Percentiles rank a stretch among this genome's conserved stretches.
Evolutionary conservation across 2,329 filamentous ascomycete genomes (phyloP).

Genomic region (Paecilomyces dactylethromorphus): DNA sequence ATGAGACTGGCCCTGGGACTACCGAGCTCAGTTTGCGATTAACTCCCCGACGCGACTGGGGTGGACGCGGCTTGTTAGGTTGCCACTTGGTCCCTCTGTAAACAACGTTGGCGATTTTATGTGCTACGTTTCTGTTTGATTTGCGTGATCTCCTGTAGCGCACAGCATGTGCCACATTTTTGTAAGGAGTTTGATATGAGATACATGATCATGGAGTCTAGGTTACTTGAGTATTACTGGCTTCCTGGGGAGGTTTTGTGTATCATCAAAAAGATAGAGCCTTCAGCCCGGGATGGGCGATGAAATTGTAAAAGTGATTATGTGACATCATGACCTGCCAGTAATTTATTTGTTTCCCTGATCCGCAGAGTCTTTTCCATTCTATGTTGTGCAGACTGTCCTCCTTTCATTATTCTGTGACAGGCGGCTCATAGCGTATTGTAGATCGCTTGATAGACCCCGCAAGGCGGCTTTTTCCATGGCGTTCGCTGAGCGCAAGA

Average conservation of each 20-base stretch:
- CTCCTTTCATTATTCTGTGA: too few relatives aligned
- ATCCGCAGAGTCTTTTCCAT: neutral
- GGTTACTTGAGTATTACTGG: neutral
- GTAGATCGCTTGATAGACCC: neutral
- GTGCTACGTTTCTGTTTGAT: neutral
- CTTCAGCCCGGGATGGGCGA: neutral
- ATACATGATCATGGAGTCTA: neutral
- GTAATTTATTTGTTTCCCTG: neutral
- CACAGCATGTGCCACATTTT: neutral
- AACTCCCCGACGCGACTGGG: conserved; percentile 75
- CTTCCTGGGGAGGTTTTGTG: neutral
- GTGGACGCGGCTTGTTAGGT: conserved; percentile 79
- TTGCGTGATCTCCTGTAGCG: neutral
- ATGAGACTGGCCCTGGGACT: conserved; percentile 36
- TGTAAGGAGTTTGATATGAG: neutral
- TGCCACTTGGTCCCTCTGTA: conserved; percentile 82
- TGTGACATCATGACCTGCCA: neutral
- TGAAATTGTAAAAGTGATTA: neutral
- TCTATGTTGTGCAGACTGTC: neutral
- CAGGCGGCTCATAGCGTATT: too few relatives aligned
- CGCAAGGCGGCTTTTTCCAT: neutral
- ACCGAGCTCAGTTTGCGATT: conserved; percentile 62
- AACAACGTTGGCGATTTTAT: conserved; percentile 12
- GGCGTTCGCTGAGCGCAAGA: neutral
- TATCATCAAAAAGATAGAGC: neutral